Percentiles rank a stretch among this genome's conserved stretches.
Conservation (phyloP, 2,329 filamentous ascomycete species). For the Scorias spongiosa region DNA sequence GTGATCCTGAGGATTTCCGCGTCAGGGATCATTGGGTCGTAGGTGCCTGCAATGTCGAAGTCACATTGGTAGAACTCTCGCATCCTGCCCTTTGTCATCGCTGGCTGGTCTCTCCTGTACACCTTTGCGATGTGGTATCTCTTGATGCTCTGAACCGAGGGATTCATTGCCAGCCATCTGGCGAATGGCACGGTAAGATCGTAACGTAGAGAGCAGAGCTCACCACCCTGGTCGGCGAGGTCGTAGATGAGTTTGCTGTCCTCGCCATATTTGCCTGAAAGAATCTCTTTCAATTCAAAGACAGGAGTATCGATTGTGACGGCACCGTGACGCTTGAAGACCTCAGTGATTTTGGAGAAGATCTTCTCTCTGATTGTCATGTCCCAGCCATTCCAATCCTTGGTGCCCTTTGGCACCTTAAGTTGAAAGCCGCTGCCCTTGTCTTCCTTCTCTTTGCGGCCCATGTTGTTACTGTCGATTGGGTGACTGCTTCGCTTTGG, state of each 20-base stretch:
- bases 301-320: slow-evolving; percentile 68
- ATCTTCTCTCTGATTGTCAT: slow-evolving; percentile 71
- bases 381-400: slow-evolving; percentile 68
- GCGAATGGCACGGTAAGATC: slow-evolving; percentile 84
- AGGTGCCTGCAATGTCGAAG: slow-evolving; percentile 80
- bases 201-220: slow-evolving; percentile 71
- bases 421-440: slow-evolving; percentile 39
- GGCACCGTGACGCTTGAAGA: slow-evolving; percentile 73
- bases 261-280: slow-evolving; percentile 82
- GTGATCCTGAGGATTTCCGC: slow-evolving; percentile 77
- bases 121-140: slow-evolving; percentile 94
- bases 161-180: slow-evolving; percentile 85
- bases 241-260: slow-evolving; percentile 89
- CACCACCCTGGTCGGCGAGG: slow-evolving; percentile 73
- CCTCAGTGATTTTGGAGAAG: slow-evolving; percentile 57
- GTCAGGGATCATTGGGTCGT: slow-evolving; percentile 84
- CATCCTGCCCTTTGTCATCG: slow-evolving; percentile 84
- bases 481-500: not conserved
- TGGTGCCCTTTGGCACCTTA: slow-evolving; percentile 83
- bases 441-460: slow-evolving; percentile 27
- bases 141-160: slow-evolving; percentile 68
- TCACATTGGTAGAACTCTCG: slow-evolving; percentile 96
- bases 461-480: slow-evolving; percentile 24
- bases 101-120: slow-evolving; percentile 65
- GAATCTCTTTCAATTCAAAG: slow-evolving; percentile 75